Base-by-base conservation (phyloP, 768 basidiomycete genomes). In the Rhodotorula babjevae region DNA sequence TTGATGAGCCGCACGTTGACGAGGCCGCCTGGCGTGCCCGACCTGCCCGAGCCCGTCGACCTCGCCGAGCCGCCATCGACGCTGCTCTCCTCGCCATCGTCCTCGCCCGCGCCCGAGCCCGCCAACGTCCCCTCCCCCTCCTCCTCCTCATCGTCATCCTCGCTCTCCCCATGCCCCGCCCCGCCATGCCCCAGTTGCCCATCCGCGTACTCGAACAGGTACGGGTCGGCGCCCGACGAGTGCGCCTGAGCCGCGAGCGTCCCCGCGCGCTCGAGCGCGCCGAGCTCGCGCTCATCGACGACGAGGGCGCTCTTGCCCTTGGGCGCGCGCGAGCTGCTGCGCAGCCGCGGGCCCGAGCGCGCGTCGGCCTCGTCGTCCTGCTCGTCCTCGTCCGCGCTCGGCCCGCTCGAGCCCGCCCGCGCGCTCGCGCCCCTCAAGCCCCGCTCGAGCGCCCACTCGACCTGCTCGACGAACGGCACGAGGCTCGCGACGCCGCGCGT, bases 391-490 rank as follows among this genome's bases (percentile, higher is more conserved):
- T 15, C 44, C 44, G n/a, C 44, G 2, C 44, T 46, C 44, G 14
- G 6, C 18, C 44, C 44, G 12, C 44, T 46, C 44, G 6, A 12
- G 12, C 44, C 12, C 14, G 14, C 31, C 55, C 27, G 9, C 27
- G 18, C 25, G 16, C 3, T 10, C 19, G 25, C 59, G 9, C 29
- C 27, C 33, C 7, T 52, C 49, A 47, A 25, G 12, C 14, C 50
- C 36, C 36, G 55, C 36, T 36, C 36, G n/a, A 63, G 50, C 33
- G 52, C 42, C 4, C 50, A 27, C 33, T 73, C 72, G 36, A 73
- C n/a, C 25, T 56, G 49, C 2, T 46, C 49, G 33, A 73, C 31
- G 31, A 65, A 49, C 14, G 47, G 47, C 7, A 55, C 19, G 25
- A 73, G 50, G 19, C 58, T 40, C 21, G 40, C 25, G 16, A 52